Evolutionary conservation across 495 filamentous ascomycete species (phyloP), one percentile per base, ranked within the genome.

Genomic region (Penicillium fimorum): DNA sequence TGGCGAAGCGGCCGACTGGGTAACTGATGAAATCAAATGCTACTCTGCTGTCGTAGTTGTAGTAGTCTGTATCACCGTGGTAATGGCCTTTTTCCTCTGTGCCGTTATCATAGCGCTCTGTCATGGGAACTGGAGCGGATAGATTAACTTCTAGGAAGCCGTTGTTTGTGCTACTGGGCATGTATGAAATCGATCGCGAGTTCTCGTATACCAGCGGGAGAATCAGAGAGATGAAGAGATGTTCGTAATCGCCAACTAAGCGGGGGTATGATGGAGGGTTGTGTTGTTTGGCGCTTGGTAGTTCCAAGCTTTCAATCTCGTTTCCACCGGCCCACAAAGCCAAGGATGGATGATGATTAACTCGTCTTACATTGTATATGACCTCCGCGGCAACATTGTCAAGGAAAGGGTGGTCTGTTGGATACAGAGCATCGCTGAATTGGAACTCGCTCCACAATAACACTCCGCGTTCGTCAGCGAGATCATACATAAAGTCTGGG

Each of bases 31-130:
- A 67, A 64, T 89, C 79, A 68, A 86, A 87, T 0, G 83, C 77
- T 18, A 78, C 59, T 9, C 55, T 61, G 32, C 78, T 76, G 61
- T 84, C 71, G 56, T 90, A 90, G 57, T 87, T 82, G 70, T 90
- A 90, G 62, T 84, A 80, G 53, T 89, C 86, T 9, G 85, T 88
- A 61, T 89, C 82, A 11, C 84, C 84, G 61, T 89, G 87, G 35
- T 87, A 79, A 4, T 71, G 69, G 1, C 84, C 84, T 20, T 35
- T 18, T 37, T 30, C 25, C 15, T 68, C 50, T 0, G 80, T 82
- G 5, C 70, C 62, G 60, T 88, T 86, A 41, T 81, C 56, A 63
- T 88, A 89, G 42, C 86, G 71, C 62, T 87, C 76, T 0, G 74
- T 75, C 64, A 88, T 83, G 2, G 85, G 84, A 9, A 81, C 71